These are phyloP conservation scores for Caryopteris hybrid DNA, from an alignment of 305 asterid genomes.

Conservation along the genomic window DNA sequence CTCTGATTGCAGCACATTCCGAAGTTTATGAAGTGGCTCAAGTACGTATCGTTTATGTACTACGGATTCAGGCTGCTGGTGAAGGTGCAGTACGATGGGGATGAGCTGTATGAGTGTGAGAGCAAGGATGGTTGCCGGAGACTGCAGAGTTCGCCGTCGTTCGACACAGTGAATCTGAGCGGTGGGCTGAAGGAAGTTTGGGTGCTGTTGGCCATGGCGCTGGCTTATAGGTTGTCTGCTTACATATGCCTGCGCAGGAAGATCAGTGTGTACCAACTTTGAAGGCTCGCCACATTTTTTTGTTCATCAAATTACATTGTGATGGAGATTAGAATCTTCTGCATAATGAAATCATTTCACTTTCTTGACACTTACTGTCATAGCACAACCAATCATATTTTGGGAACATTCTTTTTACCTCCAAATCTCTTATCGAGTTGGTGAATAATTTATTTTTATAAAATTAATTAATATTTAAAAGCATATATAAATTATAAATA, in stretches of 20 bases:
- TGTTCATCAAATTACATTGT: background rate
- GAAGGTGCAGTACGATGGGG: slow-evolving; percentile 80
- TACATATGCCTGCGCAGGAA: slow-evolving; percentile 60
- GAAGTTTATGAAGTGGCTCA: slow-evolving; percentile 78
- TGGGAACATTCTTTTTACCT: no score
- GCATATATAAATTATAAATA: no score
- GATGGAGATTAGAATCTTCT: background rate
- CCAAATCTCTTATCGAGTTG: no score
- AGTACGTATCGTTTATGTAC: slow-evolving; percentile 80
- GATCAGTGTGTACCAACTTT: slow-evolving; percentile 42
- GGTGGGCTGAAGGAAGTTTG: slow-evolving; percentile 82
- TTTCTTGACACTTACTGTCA: background rate
- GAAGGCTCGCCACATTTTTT: background rate
- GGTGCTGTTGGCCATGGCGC: slow-evolving; percentile 76
- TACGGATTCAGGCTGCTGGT: slow-evolving; percentile 85
- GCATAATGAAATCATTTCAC: background rate
- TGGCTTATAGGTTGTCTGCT: slow-evolving; percentile 63
- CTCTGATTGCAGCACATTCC: slow-evolving; percentile 69
- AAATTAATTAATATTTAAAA: no score
- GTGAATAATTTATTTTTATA: no score
- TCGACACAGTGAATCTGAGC: slow-evolving; percentile 63
- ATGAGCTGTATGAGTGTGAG: slow-evolving; percentile 65
- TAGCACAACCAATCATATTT: background rate
- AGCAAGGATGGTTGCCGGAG: slow-evolving; percentile 60
- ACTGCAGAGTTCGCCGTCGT: slow-evolving; percentile 83